Evolutionary conservation across 2,329 filamentous ascomycete species (phyloP), one percentile per base, ranked within the genome.

Genomic region (Aspergillus arachidicola): DNA sequence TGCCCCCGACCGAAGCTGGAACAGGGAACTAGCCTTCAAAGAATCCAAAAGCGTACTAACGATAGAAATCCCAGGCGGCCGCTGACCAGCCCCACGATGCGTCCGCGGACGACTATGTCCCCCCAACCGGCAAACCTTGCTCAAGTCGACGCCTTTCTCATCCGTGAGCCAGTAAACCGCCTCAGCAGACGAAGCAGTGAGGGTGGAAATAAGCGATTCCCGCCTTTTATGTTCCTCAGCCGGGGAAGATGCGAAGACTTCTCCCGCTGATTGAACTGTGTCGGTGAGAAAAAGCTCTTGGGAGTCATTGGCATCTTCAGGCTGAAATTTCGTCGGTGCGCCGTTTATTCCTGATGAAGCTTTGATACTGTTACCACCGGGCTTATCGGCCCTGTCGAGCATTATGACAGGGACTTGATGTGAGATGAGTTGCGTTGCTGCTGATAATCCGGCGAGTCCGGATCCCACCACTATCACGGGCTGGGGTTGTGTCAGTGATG

Each of bases 331-430:
- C 0, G 87, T 89, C 0, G 82, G 82, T 0, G 86, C 86, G 7
- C 86, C 87, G 66, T 89, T 89, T 74, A 90, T 90, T 0, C 87
- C 87, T 0, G 87, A 89, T 0, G 87, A 89, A 0, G 87, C 87
- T 75, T 90, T 90, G 75, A 90, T 88, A 69, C 83, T 86, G 69
- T 90, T 89, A 2, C 87, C 87, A 41, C 87, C 87, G 0, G 87
- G 85, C 69, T 87, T 88, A 3, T 82, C 71, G 0, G 83, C 82
- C 23, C 86, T 84, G 62, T 91, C 88, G 14, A 90, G 80, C 57
- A 91, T 79, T 36, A 80, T 79, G 0, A 90, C 87, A 0, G 81
- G 74, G 2, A 85, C 79, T 45, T 83, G 82, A 14, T 82, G 79
- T 4, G 79, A 75, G 5, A 89, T 77, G 7, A 89, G 83, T 63